Evolutionary conservation across 768 basidiomycete genomes (phyloP).

Genomic region (Pulveroboletus sp.): DNA sequence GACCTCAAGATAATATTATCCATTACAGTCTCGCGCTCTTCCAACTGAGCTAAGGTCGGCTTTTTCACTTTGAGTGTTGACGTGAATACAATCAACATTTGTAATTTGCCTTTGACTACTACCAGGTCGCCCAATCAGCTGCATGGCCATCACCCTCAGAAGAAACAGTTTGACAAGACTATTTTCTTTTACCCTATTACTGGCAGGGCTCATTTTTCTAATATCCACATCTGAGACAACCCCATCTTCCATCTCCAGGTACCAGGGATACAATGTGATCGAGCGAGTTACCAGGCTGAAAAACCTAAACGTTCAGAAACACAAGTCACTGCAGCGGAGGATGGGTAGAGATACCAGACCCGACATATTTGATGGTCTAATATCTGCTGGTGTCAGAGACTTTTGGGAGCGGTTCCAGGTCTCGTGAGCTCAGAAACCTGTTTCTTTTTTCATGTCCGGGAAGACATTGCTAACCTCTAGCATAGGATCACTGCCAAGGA

Average conservation of each 20-base stretch:
- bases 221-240: conserved; percentile 15
- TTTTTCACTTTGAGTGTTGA: background rate
- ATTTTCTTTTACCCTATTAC: conserved; percentile 15
- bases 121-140: background rate
- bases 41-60: conserved; percentile 40
- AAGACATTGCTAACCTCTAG: background rate
- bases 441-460: background rate
- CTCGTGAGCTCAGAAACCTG: conserved; percentile 53
- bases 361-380: conserved; percentile 73
- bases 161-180: conserved; percentile 25
- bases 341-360: conserved; percentile 81
- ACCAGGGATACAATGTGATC: conserved; percentile 55
- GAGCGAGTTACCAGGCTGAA: conserved; percentile 61
- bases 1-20: conserved; percentile 43
- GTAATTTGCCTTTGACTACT: too few relatives aligned
- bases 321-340: conserved; percentile 83
- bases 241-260: conserved; percentile 33
- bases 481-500: conserved; percentile 73
- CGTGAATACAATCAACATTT: too few relatives aligned
- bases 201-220: conserved; percentile 20
- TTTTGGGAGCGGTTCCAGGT: conserved; percentile 92
- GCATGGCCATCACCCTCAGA: conserved; percentile 30
- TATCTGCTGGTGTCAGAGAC: conserved; percentile 73
- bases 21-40: conserved; percentile 47
- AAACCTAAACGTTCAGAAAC: conserved; percentile 80